These are phyloP conservation scores for Bryum argenteum DNA, from an alignment of 225 moss, liverwort and hornwort genomes.

Conservation along the genomic window DNA sequence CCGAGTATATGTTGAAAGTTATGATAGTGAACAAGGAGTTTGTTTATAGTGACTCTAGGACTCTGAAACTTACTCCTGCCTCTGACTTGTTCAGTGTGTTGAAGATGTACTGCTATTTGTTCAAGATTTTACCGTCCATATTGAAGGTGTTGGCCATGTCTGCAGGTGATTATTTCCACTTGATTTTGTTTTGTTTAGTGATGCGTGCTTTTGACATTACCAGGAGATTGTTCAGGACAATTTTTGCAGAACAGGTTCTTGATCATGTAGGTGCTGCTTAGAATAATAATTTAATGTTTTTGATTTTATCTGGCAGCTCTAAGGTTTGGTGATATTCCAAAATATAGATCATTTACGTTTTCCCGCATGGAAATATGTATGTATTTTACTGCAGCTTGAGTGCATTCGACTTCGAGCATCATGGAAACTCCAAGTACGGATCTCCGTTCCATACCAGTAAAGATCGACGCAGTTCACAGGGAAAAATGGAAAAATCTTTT, in stretches of 20 bases:
- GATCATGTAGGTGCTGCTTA: neutral
- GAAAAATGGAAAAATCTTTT: conserved; percentile 99
- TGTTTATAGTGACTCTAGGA: conserved; percentile 10
- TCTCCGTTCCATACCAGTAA: conserved; percentile 97
- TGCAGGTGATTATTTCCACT: conserved; percentile 71
- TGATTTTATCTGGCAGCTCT: neutral
- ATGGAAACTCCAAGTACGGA: conserved; percentile 98
- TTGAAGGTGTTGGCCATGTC: conserved; percentile 97
- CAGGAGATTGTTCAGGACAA: neutral
- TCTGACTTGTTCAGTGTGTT: conserved; percentile 75
- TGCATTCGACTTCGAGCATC: conserved; percentile 94
- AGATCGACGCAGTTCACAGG: conserved; percentile 96
- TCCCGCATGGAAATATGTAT: conserved; percentile 2
- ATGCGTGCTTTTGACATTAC: conserved; percentile 16
- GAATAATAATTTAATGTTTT: neutral
- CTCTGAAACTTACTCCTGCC: conserved; percentile 21
- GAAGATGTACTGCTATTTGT: conserved; percentile 93
- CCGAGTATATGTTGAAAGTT: conserved; percentile 19
- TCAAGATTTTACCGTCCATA: conserved; percentile 80
- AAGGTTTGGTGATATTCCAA: neutral
- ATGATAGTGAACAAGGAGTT: conserved; percentile 17
- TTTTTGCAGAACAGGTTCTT: neutral
- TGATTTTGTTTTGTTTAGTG: conserved; percentile 16
- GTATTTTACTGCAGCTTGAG: conserved; percentile 70
- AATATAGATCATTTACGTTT: neutral